Percentiles rank a stretch among this genome's conserved stretches.
These are phyloP conservation scores for Alternaria consortialis DNA, from an alignment of 2,329 filamentous ascomycete species.

Conservation along the genomic window DNA sequence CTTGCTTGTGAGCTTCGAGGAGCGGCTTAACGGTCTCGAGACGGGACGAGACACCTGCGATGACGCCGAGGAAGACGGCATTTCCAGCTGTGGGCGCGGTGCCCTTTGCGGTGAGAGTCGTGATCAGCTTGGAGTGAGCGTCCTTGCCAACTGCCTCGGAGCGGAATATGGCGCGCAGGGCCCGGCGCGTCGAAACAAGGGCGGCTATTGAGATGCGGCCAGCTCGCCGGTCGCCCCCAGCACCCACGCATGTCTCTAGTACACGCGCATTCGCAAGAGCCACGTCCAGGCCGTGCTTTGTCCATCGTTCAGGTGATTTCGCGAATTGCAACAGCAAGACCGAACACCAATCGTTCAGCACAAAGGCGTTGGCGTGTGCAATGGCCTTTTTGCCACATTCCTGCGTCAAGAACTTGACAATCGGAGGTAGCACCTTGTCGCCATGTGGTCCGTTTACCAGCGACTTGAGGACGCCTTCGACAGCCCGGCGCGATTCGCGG, in stretches of 20 bases:
- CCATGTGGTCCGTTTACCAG: slow-evolving; percentile 69
- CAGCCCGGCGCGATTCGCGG: slow-evolving; percentile 81
- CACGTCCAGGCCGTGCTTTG: slow-evolving; percentile 70
- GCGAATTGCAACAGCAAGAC: slow-evolving; percentile 77
- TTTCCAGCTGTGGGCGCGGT: slow-evolving; percentile 72
- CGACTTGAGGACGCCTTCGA: slow-evolving; percentile 78
- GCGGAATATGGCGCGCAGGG: slow-evolving; percentile 77
- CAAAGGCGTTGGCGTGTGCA: slow-evolving; percentile 82
- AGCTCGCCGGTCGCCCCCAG: slow-evolving; percentile 35
- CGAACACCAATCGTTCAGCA: slow-evolving; percentile 89
- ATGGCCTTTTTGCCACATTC: slow-evolving; percentile 82
- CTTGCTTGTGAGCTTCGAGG: slow-evolving; percentile 71
- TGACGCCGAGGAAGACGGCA: slow-evolving; percentile 80
- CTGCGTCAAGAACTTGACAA: slow-evolving; percentile 72
- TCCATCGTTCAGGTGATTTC: slow-evolving; percentile 67
- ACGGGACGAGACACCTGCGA: slow-evolving; percentile 86
- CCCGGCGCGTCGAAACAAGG: slow-evolving; percentile 79
- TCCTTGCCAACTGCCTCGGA: slow-evolving; percentile 66
- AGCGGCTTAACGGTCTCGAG: slow-evolving; percentile 69
- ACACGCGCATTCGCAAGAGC: slow-evolving; percentile 74
- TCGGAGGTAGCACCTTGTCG: slow-evolving; percentile 66
- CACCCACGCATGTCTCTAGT: slow-evolving; percentile 78
- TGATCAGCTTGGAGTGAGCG: slow-evolving; percentile 69
- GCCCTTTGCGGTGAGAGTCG: slow-evolving; percentile 73
- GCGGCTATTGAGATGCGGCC: slow-evolving; percentile 75